Evolutionary conservation across 495 filamentous ascomycete genomes (phyloP).

Genomic region (Penicillium samsonianum): DNA sequence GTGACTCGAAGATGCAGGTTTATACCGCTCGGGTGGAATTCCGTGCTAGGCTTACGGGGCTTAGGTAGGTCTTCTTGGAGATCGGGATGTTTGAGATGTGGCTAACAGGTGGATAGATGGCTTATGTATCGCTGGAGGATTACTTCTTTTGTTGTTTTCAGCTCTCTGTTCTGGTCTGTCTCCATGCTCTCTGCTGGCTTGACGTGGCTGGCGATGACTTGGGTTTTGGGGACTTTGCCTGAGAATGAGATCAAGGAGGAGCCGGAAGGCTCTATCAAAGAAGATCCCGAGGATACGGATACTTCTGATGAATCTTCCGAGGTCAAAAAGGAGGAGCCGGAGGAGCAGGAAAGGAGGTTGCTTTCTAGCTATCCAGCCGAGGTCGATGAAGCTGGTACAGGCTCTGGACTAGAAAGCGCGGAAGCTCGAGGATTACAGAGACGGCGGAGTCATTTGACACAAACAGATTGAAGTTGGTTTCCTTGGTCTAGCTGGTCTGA

Average conservation of each 20-base stretch:
- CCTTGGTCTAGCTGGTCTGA: neutral
- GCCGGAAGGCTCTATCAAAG: slow-evolving; percentile 29
- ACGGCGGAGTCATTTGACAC: slow-evolving; percentile 34
- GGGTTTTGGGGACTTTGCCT: slow-evolving; percentile 32
- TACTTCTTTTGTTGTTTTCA: slow-evolving; percentile 65
- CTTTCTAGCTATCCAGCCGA: slow-evolving; percentile 24
- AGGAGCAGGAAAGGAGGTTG: slow-evolving; percentile 15
- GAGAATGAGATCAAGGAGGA: slow-evolving; percentile 33
- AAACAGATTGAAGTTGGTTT: slow-evolving; percentile 20
- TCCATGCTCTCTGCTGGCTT: slow-evolving; percentile 63
- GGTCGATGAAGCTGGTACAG: slow-evolving; percentile 23
- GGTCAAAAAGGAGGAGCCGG: slow-evolving; percentile 27
- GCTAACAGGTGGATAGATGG: slow-evolving; percentile 52
- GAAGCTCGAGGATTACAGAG: slow-evolving; percentile 37
- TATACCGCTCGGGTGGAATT: slow-evolving; percentile 71
- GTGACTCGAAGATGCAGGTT: slow-evolving; percentile 65
- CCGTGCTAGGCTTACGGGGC: slow-evolving; percentile 67
- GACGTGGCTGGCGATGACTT: slow-evolving; percentile 56
- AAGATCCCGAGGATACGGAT: slow-evolving; percentile 28
- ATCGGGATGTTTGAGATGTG: neutral
- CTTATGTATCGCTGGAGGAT: slow-evolving; percentile 81
- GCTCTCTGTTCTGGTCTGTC: slow-evolving; percentile 68
- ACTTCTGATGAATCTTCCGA: slow-evolving; percentile 18
- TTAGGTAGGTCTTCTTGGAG: slow-evolving; percentile 50
- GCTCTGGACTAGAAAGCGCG: slow-evolving; percentile 39